phyloP scores from a whole-genome alignment of 129 eudicot genomes.

The Escallonia herrerae region DNA sequence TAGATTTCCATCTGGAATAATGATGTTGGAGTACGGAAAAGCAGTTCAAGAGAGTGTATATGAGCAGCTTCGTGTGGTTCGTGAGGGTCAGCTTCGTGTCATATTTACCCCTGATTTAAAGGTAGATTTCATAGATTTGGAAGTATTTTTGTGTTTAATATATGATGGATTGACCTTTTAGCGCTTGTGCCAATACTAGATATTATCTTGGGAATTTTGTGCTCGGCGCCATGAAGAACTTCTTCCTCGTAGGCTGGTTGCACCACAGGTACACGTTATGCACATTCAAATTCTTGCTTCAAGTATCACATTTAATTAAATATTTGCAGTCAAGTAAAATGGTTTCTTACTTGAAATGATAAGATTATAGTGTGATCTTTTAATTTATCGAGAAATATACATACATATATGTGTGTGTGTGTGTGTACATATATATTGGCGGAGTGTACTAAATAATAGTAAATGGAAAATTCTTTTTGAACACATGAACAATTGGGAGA shows the following conservation, averaged over 20 bases:
- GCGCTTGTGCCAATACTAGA: conserved; percentile 25
- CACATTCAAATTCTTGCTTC: no score
- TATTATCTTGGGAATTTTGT: conserved; percentile 97
- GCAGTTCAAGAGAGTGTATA: conserved; percentile 94
- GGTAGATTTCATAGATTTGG: conserved; percentile 25
- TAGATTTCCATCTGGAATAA: conserved; percentile 69
- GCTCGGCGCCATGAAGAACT: conserved; percentile 93
- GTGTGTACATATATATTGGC: no score
- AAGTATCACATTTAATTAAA: no score
- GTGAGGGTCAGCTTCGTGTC: conserved; percentile 92
- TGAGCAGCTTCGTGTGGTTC: conserved; percentile 96
- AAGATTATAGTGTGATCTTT: no score
- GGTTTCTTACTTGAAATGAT: no score
- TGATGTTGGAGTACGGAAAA: conserved; percentile 85
- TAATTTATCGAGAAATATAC: no score
- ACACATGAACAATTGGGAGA: no score
- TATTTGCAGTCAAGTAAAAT: no score
- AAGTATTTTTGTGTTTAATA: not conserved
- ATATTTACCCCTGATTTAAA: conserved; percentile 77
- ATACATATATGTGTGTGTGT: no score
- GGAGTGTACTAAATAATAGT: no score
- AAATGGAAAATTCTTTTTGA: no score
- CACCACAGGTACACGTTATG: conserved; percentile 69
- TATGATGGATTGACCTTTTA: not conserved
- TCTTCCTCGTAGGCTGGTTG: conserved; percentile 88